Evolutionary conservation across 805 yeast genomes (phyloP).

Genomic region (Wickerhamomyces mucosus): DNA sequence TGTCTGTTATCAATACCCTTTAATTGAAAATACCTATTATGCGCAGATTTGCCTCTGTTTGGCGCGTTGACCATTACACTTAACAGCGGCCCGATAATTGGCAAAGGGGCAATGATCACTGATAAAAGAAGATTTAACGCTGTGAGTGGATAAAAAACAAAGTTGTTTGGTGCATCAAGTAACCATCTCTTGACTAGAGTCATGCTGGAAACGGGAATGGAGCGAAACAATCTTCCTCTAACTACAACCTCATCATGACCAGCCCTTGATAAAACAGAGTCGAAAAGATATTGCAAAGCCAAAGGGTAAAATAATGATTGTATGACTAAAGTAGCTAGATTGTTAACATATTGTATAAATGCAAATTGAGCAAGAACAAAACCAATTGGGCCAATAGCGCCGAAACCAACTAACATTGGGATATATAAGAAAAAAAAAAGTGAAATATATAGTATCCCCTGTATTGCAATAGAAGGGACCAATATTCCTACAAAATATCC

Average conservation of each 20-base stretch:
- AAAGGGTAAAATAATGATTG: neutral
- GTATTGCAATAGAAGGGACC: neutral
- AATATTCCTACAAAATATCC: neutral
- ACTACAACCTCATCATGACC: constrained; percentile 1
- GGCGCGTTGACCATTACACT: neutral
- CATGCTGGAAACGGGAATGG: neutral
- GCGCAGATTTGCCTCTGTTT: neutral
- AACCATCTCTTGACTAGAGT: constrained; percentile 1
- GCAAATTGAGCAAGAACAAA: neutral
- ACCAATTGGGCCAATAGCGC: neutral
- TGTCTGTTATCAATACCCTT: constrained; percentile 2
- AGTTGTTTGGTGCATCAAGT: constrained; percentile 1
- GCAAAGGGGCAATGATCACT: neutral
- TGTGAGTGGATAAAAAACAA: neutral
- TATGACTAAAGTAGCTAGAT: neutral
- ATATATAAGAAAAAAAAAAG: neutral
- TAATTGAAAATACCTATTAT: constrained; percentile 1
- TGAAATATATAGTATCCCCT: neutral
- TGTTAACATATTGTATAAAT: neutral
- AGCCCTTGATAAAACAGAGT: neutral
- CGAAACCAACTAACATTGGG: neutral
- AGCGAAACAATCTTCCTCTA: constrained; percentile 1
- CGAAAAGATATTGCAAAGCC: constrained; percentile 1
- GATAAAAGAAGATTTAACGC: neutral
- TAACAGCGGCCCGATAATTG: neutral